Conservation (phyloP, 2,329 filamentous ascomycete genomes). For the Pochonia chlamydosporia region DNA sequence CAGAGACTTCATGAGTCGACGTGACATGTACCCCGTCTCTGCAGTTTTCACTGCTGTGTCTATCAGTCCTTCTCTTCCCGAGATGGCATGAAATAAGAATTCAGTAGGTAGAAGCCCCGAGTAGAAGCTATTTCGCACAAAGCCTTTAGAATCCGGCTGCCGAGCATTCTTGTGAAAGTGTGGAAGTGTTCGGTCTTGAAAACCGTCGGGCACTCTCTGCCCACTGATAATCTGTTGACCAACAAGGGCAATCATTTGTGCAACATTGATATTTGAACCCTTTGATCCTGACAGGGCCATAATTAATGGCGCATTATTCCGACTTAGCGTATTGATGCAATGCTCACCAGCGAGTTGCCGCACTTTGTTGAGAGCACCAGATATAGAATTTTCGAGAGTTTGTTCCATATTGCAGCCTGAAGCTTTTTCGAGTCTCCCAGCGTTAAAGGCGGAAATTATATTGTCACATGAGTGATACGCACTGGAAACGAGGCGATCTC, state of each 20-base stretch:
- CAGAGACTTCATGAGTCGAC: slow-evolving; percentile 93
- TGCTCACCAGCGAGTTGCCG: slow-evolving; percentile 84
- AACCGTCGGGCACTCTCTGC: slow-evolving; percentile 86
- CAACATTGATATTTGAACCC: slow-evolving; percentile 94
- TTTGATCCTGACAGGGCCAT: slow-evolving; percentile 98
- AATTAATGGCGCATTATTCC: slow-evolving; percentile 84
- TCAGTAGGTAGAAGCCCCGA: slow-evolving; percentile 83
- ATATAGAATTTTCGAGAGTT: slow-evolving; percentile 83
- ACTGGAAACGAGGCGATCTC: neutral
- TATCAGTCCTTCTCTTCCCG: slow-evolving; percentile 93
- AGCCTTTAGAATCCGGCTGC: slow-evolving; percentile 87
- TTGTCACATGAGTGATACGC: slow-evolving; percentile 58
- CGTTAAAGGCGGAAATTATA: slow-evolving; percentile 74
- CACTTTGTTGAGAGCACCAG: slow-evolving; percentile 84
- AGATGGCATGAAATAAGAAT: slow-evolving; percentile 97
- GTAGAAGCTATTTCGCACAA: slow-evolving; percentile 96
- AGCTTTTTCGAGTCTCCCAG: slow-evolving; percentile 74
- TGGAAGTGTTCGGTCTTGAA: slow-evolving; percentile 88
- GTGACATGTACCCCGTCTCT: slow-evolving; percentile 97
- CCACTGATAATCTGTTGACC: slow-evolving; percentile 97
- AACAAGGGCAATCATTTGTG: slow-evolving; percentile 95
- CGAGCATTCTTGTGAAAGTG: slow-evolving; percentile 92
- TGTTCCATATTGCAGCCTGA: slow-evolving; percentile 85
- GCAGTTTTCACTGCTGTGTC: slow-evolving; percentile 98
- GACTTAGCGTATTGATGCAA: slow-evolving; percentile 83